Evolutionary conservation across 2,329 filamentous ascomycete species (phyloP).

Genomic region (Sarocladium brachiariae): DNA sequence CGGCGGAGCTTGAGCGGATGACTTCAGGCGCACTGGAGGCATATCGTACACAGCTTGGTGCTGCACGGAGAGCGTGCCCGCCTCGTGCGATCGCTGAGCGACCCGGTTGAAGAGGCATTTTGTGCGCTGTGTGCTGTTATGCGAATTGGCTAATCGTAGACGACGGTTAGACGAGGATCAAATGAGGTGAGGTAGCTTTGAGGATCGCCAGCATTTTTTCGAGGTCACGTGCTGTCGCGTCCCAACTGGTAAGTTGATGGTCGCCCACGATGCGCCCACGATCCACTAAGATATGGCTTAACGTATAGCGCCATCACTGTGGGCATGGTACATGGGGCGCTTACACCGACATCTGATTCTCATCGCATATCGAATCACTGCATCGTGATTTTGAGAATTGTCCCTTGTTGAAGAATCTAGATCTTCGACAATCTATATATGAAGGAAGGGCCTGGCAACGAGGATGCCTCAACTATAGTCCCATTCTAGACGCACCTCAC

Average conservation of each 20-base stretch:
- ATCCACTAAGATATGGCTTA: not conserved
- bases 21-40: not conserved
- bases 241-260: slow-evolving; percentile 8
- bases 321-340: too few relatives aligned
- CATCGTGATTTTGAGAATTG: not conserved
- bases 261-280: slow-evolving; percentile 11
- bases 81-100: slow-evolving; percentile 23
- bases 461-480: too few relatives aligned
- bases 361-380: too few relatives aligned
- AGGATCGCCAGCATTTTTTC: slow-evolving; percentile 25
- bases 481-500: too few relatives aligned
- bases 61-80: slow-evolving; percentile 16
- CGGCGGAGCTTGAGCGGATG: slow-evolving; percentile 24
- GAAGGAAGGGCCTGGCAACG: too few relatives aligned
- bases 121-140: slow-evolving; percentile 8
- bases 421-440: too few relatives aligned
- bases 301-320: too few relatives aligned
- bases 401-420: too few relatives aligned
- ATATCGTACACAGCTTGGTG: not conserved
- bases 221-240: slow-evolving; percentile 21
- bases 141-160: not conserved
- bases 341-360: too few relatives aligned
- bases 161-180: not conserved
- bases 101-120: slow-evolving; percentile 29
- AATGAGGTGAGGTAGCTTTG: not conserved